Base-by-base conservation (phyloP, 1,284 basidiomycete genomes). In the Tilletia setariae region DNA sequence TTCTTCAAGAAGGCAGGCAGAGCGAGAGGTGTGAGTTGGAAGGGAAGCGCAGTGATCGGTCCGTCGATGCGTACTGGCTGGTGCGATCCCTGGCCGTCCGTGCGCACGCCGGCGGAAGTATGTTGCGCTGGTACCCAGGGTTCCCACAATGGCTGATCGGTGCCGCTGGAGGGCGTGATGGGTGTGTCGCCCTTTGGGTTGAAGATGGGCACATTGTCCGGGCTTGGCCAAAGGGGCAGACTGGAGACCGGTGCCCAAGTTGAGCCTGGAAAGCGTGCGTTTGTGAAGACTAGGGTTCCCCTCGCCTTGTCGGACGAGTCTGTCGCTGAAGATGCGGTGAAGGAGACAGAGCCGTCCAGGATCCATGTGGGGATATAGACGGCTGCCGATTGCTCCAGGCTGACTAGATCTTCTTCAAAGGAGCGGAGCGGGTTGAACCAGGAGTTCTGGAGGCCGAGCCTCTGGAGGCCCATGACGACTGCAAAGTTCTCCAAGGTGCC, bases 301-400 rank as follows among this genome's bases (percentile, higher is more conserved):
- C n/a, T 25, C 4, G 56, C 56, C 16, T n/a, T 23, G 7, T 23
- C 9, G 2, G n/a, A 16, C 30, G 21, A 3, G 23, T 25, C 51
- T 23, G 51, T 7, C 4, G 16, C 51, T 25, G 13, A 13, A 9
- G 46, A 49, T 7, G 51, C 51, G 4, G 56, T 21, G 56, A 61
- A 32, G 56, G 28, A 35, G 56, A 61, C 16, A 7, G 56, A 32
- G 28, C 25, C 56, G 56, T 61, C 56, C 30, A 61, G 13, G 56
- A 61, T 61, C 56, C 56, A 61, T 28, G 56, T 61, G 6, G 56
- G 56, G 1, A 61, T 19, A 16, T 61, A 61, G 56, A 61, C 32
- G 1, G 56, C 56, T 13, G 56, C 56, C 19, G 56, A 32, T 30
- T 61, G 56, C 21, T 61, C 56, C 28, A 32, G 32, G 15, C 9